Evolutionary conservation across 306 rosid genomes (phyloP), one percentile per base, ranked within the genome.

Genomic region (Calophaca sinica): DNA sequence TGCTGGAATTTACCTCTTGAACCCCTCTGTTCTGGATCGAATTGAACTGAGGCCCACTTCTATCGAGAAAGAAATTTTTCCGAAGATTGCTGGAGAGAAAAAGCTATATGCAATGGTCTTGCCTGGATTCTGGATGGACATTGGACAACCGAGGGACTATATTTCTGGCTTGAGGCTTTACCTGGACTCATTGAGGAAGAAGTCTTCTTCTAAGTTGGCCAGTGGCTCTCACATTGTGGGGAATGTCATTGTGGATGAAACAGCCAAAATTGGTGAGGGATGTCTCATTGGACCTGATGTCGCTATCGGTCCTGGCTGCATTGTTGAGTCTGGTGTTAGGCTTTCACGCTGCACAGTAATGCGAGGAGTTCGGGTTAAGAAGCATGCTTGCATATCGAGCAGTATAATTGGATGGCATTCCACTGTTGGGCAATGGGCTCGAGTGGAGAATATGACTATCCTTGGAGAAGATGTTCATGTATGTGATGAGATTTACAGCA

Each of bases 121-220:
- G 38, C 98, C 99, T 1, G 99, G 99, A 76, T 96, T 96, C 70
- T 96, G 99, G 99, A 96, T 96, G 99, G 99, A 96, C 86, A 87
- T 96, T 64, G 99, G 99, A 73, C 99, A 96, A 29, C 99, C 99
- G 2, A 92, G 87, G 90, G 99, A 96, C 83, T 96, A 96, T 32
- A 90, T 96, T 70, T 68, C 90, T 41, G 99, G 99, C 70, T 87
- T 96, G 69, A 89, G 97, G 78, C 98, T 96, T 62, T 96, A 96
- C 84, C 69, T 94, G 8, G 92, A 87, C 66, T 93, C 98, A 4
- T 63, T 93, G 84, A 93, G 86, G 82, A 93, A 89, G 83, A 89
- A 85, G 52, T 85, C 96, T 68, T 81, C 98, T 70, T 69, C 96
- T 29, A 89, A 81, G 88, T 79, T 93, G 74, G 93, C 98, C 15